Evolutionary conservation across 495 filamentous ascomycete genomes (phyloP), one percentile per base, ranked within the genome.

Genomic region (Penicillium soppii): DNA sequence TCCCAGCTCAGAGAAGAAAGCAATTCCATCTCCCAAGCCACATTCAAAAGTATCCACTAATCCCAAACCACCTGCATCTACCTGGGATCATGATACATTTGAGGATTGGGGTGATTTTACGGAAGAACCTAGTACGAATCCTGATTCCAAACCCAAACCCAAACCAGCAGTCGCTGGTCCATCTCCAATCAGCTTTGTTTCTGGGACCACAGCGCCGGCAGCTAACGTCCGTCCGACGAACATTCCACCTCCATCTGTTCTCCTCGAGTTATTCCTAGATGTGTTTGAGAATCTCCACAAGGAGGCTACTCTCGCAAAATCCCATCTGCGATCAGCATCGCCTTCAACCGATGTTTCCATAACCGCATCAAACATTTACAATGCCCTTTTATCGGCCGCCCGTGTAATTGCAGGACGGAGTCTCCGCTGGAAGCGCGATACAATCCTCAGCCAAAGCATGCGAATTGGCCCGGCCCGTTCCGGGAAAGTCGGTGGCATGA

Each of bases 361-460:
- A 35, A 50, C 43, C 12, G 43, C 75, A 64, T 26, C 69, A 63
- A n/a, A 77, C 72, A 58, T 73, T 79, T n/a, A 71, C 70, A 56
- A 47, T 21, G 74, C 85, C 2, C 75, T 84, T 4, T 80, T 79
- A 12, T 87, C 92, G 9, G 82, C 82, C 19, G 89, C 85, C 12
- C 87, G 86, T 20, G 80, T 97, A 38, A 86, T 98, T 50, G 88
- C 90, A 2, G 94, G 94, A 25, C 85, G 94, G 45, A 89, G 86
- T 47, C 68, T 86, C 40, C 86, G 94, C 44, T 97, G 92, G 92
- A 92, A 92, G 67, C 81, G 92, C 43, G 92, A 97, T 69, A 82
- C 77, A 42, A 79, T 86, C 57, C 80, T 97, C n/a, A 78, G 84
- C n/a, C 89, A 95, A 67, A 81, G 84, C 58, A 95, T 92, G 88